Evolutionary conservation across 768 basidiomycete genomes (phyloP).

Genomic region (Lactarius sanguifluus): DNA sequence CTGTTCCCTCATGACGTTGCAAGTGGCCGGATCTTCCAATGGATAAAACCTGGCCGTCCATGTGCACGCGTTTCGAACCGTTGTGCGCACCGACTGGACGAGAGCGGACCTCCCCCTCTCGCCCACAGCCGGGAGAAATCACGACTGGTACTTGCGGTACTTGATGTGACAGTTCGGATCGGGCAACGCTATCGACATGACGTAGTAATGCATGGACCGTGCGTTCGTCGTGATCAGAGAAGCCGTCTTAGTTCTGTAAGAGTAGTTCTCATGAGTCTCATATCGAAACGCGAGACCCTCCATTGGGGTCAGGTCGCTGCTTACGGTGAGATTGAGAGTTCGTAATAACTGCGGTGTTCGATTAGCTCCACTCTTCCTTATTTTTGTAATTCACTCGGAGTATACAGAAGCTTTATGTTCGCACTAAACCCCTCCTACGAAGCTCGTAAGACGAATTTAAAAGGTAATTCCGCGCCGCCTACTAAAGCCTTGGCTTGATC

Average conservation of each 20-base stretch:
- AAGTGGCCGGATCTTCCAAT: background rate
- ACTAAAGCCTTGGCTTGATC: constrained; percentile 30
- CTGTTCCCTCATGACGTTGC: background rate
- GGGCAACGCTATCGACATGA: background rate
- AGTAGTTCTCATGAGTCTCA: background rate
- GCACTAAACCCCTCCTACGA: background rate
- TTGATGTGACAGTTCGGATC: background rate
- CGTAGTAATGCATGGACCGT: background rate
- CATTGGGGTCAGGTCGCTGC: background rate
- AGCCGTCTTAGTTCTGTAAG: background rate
- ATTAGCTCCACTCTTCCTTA: background rate
- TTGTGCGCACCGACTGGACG: background rate
- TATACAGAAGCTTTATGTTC: constrained; percentile 1
- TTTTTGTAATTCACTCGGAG: background rate
- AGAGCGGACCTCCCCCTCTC: background rate
- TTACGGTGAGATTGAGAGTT: background rate
- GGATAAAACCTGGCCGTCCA: background rate
- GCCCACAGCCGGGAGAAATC: background rate
- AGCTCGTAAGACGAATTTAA: background rate
- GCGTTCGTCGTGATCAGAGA: background rate
- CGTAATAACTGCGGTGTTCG: background rate
- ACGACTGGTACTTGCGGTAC: background rate
- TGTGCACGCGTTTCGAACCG: background rate
- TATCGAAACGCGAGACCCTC: background rate
- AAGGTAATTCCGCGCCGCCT: constrained; percentile 1